phyloP scores from a whole-genome alignment of 441 rosid genomes.

The Arabidopsis hybrid region DNA sequence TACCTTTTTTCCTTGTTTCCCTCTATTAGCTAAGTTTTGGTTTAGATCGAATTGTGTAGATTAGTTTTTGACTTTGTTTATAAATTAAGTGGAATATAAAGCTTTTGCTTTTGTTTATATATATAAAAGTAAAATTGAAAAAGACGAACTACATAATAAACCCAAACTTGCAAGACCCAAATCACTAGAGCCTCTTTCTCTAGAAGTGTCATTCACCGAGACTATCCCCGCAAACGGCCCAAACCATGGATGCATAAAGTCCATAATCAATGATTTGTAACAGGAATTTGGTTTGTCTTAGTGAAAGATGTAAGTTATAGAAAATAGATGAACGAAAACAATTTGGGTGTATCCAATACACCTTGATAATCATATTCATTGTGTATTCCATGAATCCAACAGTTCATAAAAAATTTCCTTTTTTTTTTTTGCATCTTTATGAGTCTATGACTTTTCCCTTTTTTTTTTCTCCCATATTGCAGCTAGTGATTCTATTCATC shows the following conservation, averaged over 20 bases:
- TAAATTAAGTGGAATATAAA: not conserved
- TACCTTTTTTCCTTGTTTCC: conserved; percentile 17
- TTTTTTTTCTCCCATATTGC: conserved; percentile 22
- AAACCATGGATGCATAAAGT: no score
- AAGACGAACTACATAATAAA: conserved; percentile 8
- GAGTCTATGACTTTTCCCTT: no score
- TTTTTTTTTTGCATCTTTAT: no score
- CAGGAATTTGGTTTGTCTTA: no score
- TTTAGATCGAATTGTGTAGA: conserved; percentile 6
- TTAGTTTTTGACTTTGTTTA: conserved; percentile 17
- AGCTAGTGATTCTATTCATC: conserved; percentile 31
- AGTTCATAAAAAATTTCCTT: no score
- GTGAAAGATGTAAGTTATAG: no score
- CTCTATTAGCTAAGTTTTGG: conserved; percentile 38
- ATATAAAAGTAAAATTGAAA: not conserved
- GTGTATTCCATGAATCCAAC: conserved; percentile 16
- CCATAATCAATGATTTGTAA: no score
- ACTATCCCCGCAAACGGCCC: no score
- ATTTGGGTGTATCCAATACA: no score
- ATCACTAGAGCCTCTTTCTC: not conserved
- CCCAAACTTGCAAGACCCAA: conserved; percentile 25
- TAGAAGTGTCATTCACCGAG: no score
- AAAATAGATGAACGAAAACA: no score
- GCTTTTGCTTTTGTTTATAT: conserved; percentile 16
- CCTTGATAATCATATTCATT: conserved; percentile 24